Percentiles rank a stretch among this genome's conserved stretches.
phyloP scores from a whole-genome alignment of 306 rosid species.

The Neltuma alba region DNA sequence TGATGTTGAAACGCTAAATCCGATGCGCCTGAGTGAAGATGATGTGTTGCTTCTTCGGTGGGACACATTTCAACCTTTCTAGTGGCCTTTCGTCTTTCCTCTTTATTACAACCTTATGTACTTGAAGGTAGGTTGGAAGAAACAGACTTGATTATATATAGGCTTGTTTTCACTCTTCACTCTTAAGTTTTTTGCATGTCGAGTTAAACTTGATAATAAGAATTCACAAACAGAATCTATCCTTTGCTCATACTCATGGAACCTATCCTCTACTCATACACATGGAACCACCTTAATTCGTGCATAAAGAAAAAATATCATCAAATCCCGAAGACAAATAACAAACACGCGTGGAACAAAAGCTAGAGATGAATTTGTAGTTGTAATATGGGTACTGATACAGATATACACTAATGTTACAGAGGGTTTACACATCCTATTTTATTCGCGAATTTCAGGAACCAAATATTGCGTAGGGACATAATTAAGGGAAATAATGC shows the following conservation, averaged over 20 bases:
- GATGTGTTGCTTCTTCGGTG: not conserved
- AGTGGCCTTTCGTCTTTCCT: not conserved
- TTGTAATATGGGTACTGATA: no score
- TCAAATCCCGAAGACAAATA: not conserved
- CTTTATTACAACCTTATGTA: no score
- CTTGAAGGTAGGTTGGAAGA: not conserved
- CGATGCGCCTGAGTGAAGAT: not conserved
- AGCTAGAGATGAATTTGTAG: not conserved
- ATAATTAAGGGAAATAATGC: not conserved
- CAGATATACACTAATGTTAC: not conserved
- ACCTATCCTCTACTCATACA: not conserved
- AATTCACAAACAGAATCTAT: no score
- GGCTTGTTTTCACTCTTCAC: not conserved
- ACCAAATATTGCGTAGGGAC: not conserved
- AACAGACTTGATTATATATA: not conserved
- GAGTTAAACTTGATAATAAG: not conserved
- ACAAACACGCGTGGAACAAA: not conserved
- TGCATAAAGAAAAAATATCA: not conserved
- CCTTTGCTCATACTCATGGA: not conserved
- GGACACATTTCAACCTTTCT: not conserved
- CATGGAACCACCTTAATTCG: not conserved
- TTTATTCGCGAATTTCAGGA: not conserved
- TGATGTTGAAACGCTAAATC: not conserved
- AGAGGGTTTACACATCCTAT: not conserved
- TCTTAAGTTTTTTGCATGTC: not conserved